A percentile compares a stretch with the other conserved stretches of the same genome.
These are phyloP conservation scores for Termitomyces sp. DNA, from an alignment of 768 basidiomycete genomes.

Conservation along the genomic window DNA sequence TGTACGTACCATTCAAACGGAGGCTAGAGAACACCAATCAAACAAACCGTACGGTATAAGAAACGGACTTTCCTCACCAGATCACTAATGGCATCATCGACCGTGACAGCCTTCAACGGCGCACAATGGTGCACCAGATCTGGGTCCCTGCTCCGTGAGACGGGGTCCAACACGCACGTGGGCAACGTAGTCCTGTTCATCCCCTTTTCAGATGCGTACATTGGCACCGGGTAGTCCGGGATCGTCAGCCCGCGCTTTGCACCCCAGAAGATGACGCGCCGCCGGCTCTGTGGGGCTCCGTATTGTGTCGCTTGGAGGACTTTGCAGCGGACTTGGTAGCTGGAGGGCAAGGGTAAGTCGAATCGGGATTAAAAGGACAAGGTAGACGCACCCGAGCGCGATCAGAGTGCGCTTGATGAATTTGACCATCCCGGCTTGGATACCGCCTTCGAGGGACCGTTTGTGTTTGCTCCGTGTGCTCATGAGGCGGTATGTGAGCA, in stretches of 20 bases:
- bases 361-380: too few relatives aligned
- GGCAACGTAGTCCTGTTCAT: constrained; percentile 36
- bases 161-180: constrained; percentile 37
- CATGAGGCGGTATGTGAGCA: constrained; percentile 48
- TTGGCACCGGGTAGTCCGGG: constrained; percentile 63
- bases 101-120: constrained; percentile 54
- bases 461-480: constrained; percentile 25
- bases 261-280: constrained; percentile 66
- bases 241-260: constrained; percentile 53
- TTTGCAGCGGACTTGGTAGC: constrained; percentile 67
- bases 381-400: constrained; percentile 52
- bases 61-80: too few relatives aligned
- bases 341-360: too few relatives aligned
- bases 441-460: constrained; percentile 28
- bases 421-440: constrained; percentile 61
- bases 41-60: too few relatives aligned
- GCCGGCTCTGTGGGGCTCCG: constrained; percentile 67
- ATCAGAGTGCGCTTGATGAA: constrained; percentile 57
- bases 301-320: constrained; percentile 69
- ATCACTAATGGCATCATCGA: constrained; percentile 66
- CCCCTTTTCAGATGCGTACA: constrained; percentile 42
- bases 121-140: constrained; percentile 48
- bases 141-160: constrained; percentile 38
- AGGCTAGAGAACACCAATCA: constrained; percentile 33
- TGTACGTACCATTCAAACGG: constrained; percentile 63